Evolutionary conservation across 2,329 filamentous ascomycete species (phyloP).

Genomic region (Juglanconis sp.): DNA sequence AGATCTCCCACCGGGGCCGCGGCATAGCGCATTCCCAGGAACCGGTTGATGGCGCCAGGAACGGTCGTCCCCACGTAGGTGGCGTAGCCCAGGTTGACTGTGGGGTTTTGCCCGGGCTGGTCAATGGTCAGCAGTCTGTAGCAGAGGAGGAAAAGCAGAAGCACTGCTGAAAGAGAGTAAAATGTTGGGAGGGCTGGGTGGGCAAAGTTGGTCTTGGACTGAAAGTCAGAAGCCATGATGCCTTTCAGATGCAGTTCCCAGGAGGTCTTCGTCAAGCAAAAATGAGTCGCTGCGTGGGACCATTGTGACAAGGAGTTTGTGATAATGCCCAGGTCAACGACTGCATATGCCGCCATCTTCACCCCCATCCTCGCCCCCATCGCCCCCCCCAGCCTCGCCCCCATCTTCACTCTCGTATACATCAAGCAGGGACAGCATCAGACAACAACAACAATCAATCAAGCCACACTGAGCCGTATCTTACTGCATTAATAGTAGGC

Average conservation of each 20-base stretch:
- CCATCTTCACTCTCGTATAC: too few species aligned
- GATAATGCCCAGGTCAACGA: too few species aligned
- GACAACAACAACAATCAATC: too few species aligned
- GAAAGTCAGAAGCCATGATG: neutral
- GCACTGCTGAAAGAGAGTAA: neutral
- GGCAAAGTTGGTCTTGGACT: neutral
- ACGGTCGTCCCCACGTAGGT: conserved; percentile 16
- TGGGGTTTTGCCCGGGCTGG: conserved; percentile 9
- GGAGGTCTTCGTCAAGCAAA: too few species aligned
- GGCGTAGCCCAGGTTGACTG: conserved; percentile 17
- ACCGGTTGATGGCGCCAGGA: conserved; percentile 36
- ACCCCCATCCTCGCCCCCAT: too few species aligned
- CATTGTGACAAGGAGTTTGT: too few species aligned
- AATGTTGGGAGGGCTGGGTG: neutral
- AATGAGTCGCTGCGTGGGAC: too few species aligned
- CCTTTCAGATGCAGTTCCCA: too few species aligned
- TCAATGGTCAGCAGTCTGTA: conserved; percentile 3
- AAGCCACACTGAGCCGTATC: neutral
- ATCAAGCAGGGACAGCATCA: too few species aligned
- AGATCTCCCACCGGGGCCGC: conserved; percentile 47
- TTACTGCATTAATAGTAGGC: conserved; percentile 8
- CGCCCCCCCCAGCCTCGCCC: too few species aligned
- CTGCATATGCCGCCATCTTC: too few species aligned
- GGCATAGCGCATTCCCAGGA: conserved; percentile 50
- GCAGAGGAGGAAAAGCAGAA: neutral